These are phyloP conservation scores for Eucalyptus tenuipes DNA, from an alignment of 345 rosid genomes.

Conservation along the genomic window DNA sequence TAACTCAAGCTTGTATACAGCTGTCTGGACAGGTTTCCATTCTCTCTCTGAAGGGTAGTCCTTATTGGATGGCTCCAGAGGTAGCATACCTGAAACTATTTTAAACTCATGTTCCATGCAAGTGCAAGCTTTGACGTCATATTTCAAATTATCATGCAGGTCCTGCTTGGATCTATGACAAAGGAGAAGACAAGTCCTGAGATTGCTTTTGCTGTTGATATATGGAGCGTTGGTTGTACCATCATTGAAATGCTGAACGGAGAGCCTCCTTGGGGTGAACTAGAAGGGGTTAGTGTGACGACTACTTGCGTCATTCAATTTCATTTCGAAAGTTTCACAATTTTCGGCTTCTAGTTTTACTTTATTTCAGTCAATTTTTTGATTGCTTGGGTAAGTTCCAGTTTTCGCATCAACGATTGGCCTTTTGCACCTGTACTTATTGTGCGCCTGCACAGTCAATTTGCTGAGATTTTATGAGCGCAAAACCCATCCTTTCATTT, in stretches of 20 bases:
- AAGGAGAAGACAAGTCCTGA: constrained; percentile 29
- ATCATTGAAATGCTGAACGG: constrained; percentile 59
- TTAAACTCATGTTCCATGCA: neutral
- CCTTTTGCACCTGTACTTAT: neutral
- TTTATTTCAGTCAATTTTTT: neutral
- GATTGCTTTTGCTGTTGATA: constrained; percentile 65
- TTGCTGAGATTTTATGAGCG: neutral
- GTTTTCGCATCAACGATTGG: neutral
- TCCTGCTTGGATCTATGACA: constrained; percentile 33
- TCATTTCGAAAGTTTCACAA: neutral
- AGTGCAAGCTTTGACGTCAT: neutral
- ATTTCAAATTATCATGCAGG: constrained; percentile 13
- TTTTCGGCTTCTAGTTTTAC: neutral
- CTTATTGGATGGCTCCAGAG: constrained; percentile 91
- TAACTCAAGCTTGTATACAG: constrained; percentile 12
- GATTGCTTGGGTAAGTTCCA: neutral
- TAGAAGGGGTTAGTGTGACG: constrained; percentile 44
- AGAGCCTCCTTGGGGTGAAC: constrained; percentile 62
- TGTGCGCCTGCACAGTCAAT: neutral
- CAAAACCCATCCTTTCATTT: neutral
- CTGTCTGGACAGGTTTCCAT: constrained; percentile 37
- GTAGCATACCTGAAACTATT: constrained; percentile 5
- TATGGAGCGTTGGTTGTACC: constrained; percentile 74
- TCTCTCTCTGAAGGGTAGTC: constrained; percentile 65
- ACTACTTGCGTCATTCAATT: neutral